phyloP scores from a whole-genome alignment of 2,329 filamentous ascomycete species.

The Aspergillus ochraceus region DNA sequence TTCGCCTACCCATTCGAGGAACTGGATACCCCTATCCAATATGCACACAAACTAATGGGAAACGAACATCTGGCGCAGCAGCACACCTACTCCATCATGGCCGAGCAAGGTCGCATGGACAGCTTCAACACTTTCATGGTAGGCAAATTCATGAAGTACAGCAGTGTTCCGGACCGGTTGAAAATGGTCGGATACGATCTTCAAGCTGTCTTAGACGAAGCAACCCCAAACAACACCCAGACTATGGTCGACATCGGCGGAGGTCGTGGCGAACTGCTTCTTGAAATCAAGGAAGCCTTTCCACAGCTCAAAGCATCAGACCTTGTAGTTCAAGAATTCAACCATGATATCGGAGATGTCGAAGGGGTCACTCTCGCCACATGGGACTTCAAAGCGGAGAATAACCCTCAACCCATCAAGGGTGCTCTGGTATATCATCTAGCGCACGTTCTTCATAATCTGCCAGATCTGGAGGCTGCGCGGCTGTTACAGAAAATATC shows the following conservation, averaged over 20 bases:
- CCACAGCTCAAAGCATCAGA: constrained; percentile 27
- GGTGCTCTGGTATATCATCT: constrained; percentile 36
- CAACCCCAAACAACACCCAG: constrained; percentile 9
- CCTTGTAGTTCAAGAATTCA: constrained; percentile 40
- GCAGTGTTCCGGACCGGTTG: constrained; percentile 33
- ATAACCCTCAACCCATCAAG: constrained; percentile 31
- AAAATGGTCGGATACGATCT: constrained; percentile 34
- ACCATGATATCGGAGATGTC: constrained; percentile 28
- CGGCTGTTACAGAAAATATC: constrained; percentile 38
- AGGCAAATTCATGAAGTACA: constrained; percentile 38
- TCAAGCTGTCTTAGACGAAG: constrained; percentile 20
- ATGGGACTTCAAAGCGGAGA: constrained; percentile 37
- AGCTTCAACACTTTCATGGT: constrained; percentile 44
- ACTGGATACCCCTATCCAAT: constrained; percentile 34
- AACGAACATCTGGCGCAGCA: constrained; percentile 26
- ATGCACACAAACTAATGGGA: constrained; percentile 35
- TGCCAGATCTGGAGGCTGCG: constrained; percentile 37
- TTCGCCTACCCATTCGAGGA: constrained; percentile 39
- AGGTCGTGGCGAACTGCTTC: constrained; percentile 37
- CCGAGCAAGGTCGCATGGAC: constrained; percentile 35
- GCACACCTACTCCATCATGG: constrained; percentile 41
- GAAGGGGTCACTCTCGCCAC: constrained; percentile 30
- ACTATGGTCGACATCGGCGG: constrained; percentile 41
- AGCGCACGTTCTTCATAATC: constrained; percentile 39
- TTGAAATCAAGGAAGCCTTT: constrained; percentile 37